Conservation (phyloP, 306 rosid species). For the Cucurbita argyrosperma region DNA sequence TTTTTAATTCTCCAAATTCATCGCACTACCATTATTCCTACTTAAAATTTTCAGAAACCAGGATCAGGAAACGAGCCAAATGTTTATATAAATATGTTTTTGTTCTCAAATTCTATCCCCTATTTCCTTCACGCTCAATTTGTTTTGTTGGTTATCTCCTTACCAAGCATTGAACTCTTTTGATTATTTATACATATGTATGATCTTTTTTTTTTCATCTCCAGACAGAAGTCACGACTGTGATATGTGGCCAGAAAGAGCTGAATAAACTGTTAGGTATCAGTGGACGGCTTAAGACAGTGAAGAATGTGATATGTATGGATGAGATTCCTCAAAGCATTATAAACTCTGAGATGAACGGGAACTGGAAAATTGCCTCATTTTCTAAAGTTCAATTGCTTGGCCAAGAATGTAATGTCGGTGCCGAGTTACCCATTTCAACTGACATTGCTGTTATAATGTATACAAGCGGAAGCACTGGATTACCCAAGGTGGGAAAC, state of each 20-base stretch:
- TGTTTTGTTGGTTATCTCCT: background rate
- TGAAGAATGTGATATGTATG: constrained; percentile 71
- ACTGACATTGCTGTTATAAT: constrained; percentile 88
- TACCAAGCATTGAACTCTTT: background rate
- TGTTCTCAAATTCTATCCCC: background rate
- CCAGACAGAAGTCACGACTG: constrained; percentile 89
- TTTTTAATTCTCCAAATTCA: background rate
- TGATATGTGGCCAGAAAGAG: constrained; percentile 82
- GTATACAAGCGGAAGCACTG: constrained; percentile 99
- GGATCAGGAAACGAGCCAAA: background rate
- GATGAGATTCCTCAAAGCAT: constrained; percentile 50
- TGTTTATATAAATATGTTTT: background rate
- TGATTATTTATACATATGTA: background rate
- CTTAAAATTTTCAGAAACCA: background rate
- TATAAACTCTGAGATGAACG: constrained; percentile 25
- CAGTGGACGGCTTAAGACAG: constrained; percentile 65
- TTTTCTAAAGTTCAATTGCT: constrained; percentile 50
- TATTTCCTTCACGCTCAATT: background rate
- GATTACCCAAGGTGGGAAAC: constrained; percentile 79
- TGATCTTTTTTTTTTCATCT: constrained; percentile 1
- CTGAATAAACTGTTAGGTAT: constrained; percentile 48
- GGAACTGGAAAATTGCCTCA: constrained; percentile 44
- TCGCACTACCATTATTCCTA: background rate
- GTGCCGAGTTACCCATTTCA: constrained; percentile 67
- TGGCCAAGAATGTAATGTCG: constrained; percentile 50